Evolutionary conservation across 257 asterid genomes (phyloP).

Genomic region (Thymus quinquecostatus): DNA sequence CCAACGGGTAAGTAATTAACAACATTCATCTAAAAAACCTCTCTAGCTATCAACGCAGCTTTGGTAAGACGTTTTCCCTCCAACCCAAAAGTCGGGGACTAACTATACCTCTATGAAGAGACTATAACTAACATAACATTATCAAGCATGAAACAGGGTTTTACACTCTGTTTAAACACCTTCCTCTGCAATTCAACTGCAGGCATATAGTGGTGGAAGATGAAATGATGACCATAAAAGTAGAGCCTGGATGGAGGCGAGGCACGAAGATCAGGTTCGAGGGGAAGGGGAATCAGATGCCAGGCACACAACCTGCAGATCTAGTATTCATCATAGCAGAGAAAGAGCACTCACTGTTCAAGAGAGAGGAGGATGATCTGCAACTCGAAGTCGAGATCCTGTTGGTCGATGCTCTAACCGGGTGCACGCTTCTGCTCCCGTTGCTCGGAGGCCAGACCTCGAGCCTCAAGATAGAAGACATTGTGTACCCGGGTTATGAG

Average conservation of each 20-base stretch:
- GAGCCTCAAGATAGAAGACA: conserved; percentile 53
- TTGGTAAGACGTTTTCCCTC: too few species aligned
- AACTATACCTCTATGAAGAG: too few species aligned
- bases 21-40: not conserved
- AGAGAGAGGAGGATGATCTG: conserved; percentile 64
- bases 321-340: conserved; percentile 58
- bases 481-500: conserved; percentile 62
- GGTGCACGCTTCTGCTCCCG: conserved; percentile 59
- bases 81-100: too few species aligned
- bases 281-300: conserved; percentile 61
- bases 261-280: conserved; percentile 76
- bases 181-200: conserved; percentile 19
- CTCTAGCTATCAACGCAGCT: too few species aligned
- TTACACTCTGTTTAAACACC: not conserved
- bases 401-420: conserved; percentile 64
- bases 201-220: conserved; percentile 59
- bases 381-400: conserved; percentile 53
- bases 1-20: conserved; percentile 46
- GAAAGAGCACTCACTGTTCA: conserved; percentile 51
- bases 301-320: conserved; percentile 51
- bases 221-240: conserved; percentile 64
- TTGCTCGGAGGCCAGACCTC: conserved; percentile 52
- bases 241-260: conserved; percentile 74
- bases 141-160: not conserved
- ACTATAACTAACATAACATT: not conserved